Evolutionary conservation across 495 filamentous ascomycete genomes (phyloP), one percentile per base, ranked within the genome.

Genomic region (Talaromyces nanjingensis): DNA sequence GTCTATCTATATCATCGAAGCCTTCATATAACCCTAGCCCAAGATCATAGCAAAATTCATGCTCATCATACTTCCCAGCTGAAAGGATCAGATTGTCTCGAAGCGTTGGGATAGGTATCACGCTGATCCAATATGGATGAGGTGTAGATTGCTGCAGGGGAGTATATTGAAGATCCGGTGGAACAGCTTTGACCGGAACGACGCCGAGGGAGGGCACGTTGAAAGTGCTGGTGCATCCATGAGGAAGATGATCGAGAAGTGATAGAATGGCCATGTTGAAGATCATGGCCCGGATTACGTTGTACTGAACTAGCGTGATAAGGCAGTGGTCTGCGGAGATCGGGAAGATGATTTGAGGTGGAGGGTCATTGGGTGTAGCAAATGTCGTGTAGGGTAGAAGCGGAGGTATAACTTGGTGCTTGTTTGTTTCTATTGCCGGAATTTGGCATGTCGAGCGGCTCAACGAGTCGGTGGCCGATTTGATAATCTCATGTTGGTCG

Each of bases 121-220:
- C 73, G 64, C 84, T 81, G 14, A 86, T 68, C 77, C 82, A 86
- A 0, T 79, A 77, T 57, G 82, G 77, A 57, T 85, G 84, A 1
- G 70, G 69, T 4, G 72, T 67, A 1, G 64, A 64, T 6, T 57
- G 65, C 64, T 85, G 84, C 0, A 83, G 18, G 18, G 54, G 64
- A 1, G 84, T 85, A 2, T 81, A 81, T 3, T 75, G 75, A 2
- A 86, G 74, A 61, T 70, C 73, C 1, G 68, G 66, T 0, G 83
- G 81, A 14, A 75, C 59, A 6, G 65, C 55, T 25, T 63, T 42
- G 53, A 60, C 54, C 4, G 67, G 55, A 33, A 65, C 20, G 0
- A 58, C 61, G 27, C 60, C 63, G 0, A 66, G 67, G 0, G 31
- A 60, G 1, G 58, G 54, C 4, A 49, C 18, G 18, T 20, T 49